A percentile compares a stretch with the other conserved stretches of the same genome.
phyloP scores from a whole-genome alignment of 2,329 filamentous ascomycete species.

The Ramularia endophylla region DNA sequence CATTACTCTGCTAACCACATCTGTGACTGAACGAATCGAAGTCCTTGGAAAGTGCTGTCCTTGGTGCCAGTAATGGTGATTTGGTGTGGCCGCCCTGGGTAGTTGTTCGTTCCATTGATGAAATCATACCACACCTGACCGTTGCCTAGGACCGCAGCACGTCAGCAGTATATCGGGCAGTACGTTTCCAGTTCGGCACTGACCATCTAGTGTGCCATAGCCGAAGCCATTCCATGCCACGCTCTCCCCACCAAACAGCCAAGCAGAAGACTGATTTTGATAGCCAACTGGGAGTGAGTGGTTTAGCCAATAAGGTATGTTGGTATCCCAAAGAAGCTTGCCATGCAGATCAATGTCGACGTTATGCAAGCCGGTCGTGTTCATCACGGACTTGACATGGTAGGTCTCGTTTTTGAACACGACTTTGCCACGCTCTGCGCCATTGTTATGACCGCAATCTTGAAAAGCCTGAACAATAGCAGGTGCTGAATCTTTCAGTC shows the following conservation, averaged over 20 bases:
- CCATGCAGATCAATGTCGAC: slow-evolving; percentile 45
- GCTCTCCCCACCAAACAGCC: slow-evolving; percentile 50
- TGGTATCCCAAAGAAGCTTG: slow-evolving; percentile 39
- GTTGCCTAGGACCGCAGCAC: too few species aligned
- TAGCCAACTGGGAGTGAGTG: slow-evolving; percentile 48
- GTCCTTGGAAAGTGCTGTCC: slow-evolving; percentile 43
- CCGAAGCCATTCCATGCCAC: slow-evolving; percentile 47
- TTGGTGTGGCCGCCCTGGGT: slow-evolving; percentile 41
- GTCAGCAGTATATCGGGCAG: too few species aligned
- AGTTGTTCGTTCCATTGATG: slow-evolving; percentile 30
- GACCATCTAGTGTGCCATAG: slow-evolving; percentile 50
- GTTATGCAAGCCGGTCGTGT: slow-evolving; percentile 43
- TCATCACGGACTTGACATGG: slow-evolving; percentile 43
- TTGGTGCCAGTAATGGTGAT: slow-evolving; percentile 48
- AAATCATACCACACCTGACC: slow-evolving; percentile 54
- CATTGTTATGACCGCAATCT: slow-evolving; percentile 41
- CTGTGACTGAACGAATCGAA: slow-evolving; percentile 51
- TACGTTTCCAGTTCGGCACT: too few species aligned
- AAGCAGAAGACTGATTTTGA: slow-evolving; percentile 51
- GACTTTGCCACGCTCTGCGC: slow-evolving; percentile 8
- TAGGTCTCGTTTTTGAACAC: slow-evolving; percentile 13
- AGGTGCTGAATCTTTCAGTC: slow-evolving; percentile 31
- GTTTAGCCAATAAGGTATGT: slow-evolving; percentile 48
- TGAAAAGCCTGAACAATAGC: slow-evolving; percentile 47
- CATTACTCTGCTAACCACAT: slow-evolving; percentile 41